These are phyloP conservation scores for Amanita inopinata DNA, from an alignment of 768 basidiomycete genomes.

Conservation along the genomic window DNA sequence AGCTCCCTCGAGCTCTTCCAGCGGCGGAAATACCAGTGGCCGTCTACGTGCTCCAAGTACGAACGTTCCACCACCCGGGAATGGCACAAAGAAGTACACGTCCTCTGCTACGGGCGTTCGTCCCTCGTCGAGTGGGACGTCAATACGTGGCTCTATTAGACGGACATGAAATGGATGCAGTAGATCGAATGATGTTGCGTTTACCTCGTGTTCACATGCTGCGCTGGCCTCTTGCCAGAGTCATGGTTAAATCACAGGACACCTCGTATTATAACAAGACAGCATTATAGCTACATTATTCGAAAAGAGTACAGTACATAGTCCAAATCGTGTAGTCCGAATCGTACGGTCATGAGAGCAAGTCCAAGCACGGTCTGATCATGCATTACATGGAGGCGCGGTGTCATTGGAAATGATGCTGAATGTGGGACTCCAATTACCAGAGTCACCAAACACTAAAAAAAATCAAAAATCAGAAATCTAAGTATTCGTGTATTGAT, in stretches of 20 bases:
- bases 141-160: not conserved
- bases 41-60: slow-evolving; percentile 4
- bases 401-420: slow-evolving; percentile 6
- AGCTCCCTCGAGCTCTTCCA: not conserved
- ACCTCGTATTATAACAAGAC: too few relatives aligned
- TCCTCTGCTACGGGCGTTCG: not conserved
- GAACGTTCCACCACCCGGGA: not conserved
- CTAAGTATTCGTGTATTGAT: too few relatives aligned
- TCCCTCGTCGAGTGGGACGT: not conserved
- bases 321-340: not conserved
- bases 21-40: not conserved
- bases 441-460: slow-evolving; percentile 33
- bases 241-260: too few relatives aligned
- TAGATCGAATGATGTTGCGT: not conserved
- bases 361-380: not conserved
- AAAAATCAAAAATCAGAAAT: not conserved
- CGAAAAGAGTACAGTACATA: slow-evolving; percentile 1
- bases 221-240: slow-evolving; percentile 1
- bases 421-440: slow-evolving; percentile 18
- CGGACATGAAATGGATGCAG: slow-evolving; percentile 2
- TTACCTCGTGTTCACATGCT: not conserved
- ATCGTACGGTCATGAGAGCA: slow-evolving; percentile 1
- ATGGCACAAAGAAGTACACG: not conserved
- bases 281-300: slow-evolving; percentile 1
- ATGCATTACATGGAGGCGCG: not conserved